Evolutionary conservation across 495 filamentous ascomycete species (phyloP).

Genomic region (Schizothecium vesticola): DNA sequence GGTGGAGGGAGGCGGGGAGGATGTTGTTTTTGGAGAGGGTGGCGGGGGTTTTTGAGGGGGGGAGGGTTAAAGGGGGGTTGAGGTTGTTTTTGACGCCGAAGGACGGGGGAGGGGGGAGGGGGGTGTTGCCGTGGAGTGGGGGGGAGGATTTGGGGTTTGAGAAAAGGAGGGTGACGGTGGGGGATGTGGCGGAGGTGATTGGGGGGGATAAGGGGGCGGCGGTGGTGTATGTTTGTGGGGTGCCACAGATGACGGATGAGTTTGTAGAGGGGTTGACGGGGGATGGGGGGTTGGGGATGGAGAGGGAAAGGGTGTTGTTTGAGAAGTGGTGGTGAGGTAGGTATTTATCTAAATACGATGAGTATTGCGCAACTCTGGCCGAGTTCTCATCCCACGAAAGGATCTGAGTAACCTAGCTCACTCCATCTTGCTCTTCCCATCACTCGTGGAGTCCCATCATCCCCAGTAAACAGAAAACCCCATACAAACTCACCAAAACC

Average conservation of each 20-base stretch:
- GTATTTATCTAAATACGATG: background rate
- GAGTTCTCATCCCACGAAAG: background rate
- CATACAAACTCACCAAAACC: background rate
- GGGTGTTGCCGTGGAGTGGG: constrained; percentile 15
- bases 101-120: background rate
- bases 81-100: constrained; percentile 32
- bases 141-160: constrained; percentile 34
- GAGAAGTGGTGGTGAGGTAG: constrained; percentile 79
- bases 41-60: constrained; percentile 26
- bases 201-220: constrained; percentile 44
- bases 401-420: background rate
- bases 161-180: constrained; percentile 43
- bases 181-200: constrained; percentile 47
- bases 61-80: constrained; percentile 24
- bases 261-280: constrained; percentile 53
- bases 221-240: constrained; percentile 75
- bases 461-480: background rate
- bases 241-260: constrained; percentile 73
- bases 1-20: constrained; percentile 6
- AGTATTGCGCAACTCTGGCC: too few relatives aligned
- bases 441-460: background rate
- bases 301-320: constrained; percentile 56
- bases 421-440: background rate
- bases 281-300: constrained; percentile 46
- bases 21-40: constrained; percentile 46